Conservation (phyloP, 345 rosid species). For the Citropsis articulata region DNA sequence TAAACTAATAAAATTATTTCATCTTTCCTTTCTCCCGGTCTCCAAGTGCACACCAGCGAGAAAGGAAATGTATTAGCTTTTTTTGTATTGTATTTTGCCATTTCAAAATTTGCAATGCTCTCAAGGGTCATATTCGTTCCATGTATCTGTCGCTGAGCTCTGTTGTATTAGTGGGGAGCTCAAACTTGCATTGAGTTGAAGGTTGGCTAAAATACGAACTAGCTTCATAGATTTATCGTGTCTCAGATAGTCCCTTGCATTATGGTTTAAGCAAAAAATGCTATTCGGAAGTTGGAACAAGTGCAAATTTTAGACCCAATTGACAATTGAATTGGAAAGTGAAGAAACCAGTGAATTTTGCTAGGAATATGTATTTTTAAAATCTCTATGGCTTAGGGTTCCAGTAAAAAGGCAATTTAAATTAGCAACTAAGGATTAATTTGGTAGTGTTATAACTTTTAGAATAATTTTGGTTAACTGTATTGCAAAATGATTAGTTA, state of each 20-base stretch:
- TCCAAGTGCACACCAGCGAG: background rate
- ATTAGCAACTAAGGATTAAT: too few species aligned
- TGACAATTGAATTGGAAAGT: too few species aligned
- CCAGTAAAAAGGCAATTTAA: too few species aligned
- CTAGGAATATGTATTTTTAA: too few species aligned
- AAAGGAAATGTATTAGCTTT: background rate
- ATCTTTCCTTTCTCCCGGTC: background rate
- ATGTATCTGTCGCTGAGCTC: background rate
- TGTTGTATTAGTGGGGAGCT: background rate
- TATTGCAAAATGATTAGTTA: too few species aligned
- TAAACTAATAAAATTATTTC: slow-evolving; percentile 31
- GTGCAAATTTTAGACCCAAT: too few species aligned
- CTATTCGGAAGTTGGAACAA: too few species aligned
- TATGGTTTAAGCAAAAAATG: background rate
- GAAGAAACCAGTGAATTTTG: too few species aligned
- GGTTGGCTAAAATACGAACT: background rate
- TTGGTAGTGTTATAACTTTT: too few species aligned
- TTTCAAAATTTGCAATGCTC: background rate
- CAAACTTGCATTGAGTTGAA: background rate
- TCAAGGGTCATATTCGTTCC: background rate
- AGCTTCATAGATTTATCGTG: background rate
- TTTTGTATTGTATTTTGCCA: background rate
- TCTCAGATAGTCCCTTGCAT: background rate
- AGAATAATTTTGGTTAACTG: too few species aligned
- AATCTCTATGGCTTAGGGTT: too few species aligned